phyloP scores from a whole-genome alignment of 441 rosid species.

The Biscutella auriculata region DNA sequence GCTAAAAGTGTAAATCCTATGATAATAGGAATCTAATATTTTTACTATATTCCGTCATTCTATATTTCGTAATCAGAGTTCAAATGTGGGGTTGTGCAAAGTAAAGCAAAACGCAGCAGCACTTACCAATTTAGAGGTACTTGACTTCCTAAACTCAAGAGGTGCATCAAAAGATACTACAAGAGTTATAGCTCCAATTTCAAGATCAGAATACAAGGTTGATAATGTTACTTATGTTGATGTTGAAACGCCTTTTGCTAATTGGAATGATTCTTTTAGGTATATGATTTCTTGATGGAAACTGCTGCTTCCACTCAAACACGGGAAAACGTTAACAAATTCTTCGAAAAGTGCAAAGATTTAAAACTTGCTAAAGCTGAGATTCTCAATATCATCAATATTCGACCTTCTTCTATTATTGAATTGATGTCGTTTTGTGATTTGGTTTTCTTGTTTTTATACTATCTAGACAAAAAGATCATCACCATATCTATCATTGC shows the following conservation, averaged over 20 bases:
- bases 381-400: conserved; percentile 60
- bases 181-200: conserved; percentile 49
- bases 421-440: conserved; percentile 43
- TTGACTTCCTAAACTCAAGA: conserved; percentile 50
- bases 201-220: conserved; percentile 64
- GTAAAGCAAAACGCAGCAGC: conserved; percentile 52
- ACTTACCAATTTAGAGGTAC: conserved; percentile 66
- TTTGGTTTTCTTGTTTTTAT: not conserved
- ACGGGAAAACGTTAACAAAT: conserved; percentile 36
- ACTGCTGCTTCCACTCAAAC: conserved; percentile 50
- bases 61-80: no score
- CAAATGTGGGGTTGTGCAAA: conserved; percentile 47
- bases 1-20: no score
- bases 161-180: conserved; percentile 66
- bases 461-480: not conserved
- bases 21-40: no score
- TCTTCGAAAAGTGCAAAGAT: conserved; percentile 39
- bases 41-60: no score
- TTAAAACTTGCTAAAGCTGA: conserved; percentile 70
- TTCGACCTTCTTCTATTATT: conserved; percentile 41
- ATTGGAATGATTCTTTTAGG: conserved; percentile 28
- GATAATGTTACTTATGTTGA: no score
- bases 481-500: not conserved
- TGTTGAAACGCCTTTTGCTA: conserved; percentile 1
- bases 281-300: conserved; percentile 60